phyloP scores from a whole-genome alignment of 768 basidiomycete species.

The Rubroboletus satanas region DNA sequence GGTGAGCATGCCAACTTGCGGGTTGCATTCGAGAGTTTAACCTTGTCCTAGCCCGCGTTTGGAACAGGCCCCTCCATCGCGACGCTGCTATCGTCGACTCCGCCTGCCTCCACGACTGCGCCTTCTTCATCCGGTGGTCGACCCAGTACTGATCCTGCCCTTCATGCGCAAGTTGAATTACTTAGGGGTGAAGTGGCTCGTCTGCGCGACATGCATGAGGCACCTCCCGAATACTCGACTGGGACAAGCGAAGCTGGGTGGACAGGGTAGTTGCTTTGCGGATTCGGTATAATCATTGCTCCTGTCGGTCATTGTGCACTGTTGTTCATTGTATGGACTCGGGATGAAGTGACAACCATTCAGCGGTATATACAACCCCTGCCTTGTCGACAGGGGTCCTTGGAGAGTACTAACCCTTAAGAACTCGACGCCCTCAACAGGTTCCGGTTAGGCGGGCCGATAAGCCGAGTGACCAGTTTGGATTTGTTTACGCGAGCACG shows the following conservation, averaged over 20 bases:
- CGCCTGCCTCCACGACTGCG: not conserved
- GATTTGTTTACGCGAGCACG: slow-evolving; percentile 7
- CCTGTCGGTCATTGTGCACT: not conserved
- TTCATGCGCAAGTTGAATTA: slow-evolving; percentile 4
- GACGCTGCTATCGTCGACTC: not conserved
- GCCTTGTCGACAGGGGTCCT: too few relatives aligned
- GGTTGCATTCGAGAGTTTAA: not conserved
- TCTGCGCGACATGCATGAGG: not conserved
- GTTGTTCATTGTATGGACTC: not conserved
- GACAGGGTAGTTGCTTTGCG: not conserved
- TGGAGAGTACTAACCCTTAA: too few relatives aligned
- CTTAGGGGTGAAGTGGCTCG: slow-evolving; percentile 10
- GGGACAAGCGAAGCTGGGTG: not conserved
- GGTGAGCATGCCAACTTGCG: not conserved
- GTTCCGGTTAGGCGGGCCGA: not conserved
- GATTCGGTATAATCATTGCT: too few relatives aligned
- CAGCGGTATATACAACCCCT: too few relatives aligned
- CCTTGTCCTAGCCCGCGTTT: not conserved
- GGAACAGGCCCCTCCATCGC: not conserved
- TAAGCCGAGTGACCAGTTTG: slow-evolving; percentile 1
- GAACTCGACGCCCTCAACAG: too few relatives aligned
- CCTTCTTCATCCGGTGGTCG: not conserved
- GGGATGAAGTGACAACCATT: too few relatives aligned
- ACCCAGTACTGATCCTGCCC: not conserved
- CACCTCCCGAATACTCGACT: not conserved